These are phyloP conservation scores for Chalciporus sp. DNA, from an alignment of 1,284 basidiomycete species.

Conservation along the genomic window DNA sequence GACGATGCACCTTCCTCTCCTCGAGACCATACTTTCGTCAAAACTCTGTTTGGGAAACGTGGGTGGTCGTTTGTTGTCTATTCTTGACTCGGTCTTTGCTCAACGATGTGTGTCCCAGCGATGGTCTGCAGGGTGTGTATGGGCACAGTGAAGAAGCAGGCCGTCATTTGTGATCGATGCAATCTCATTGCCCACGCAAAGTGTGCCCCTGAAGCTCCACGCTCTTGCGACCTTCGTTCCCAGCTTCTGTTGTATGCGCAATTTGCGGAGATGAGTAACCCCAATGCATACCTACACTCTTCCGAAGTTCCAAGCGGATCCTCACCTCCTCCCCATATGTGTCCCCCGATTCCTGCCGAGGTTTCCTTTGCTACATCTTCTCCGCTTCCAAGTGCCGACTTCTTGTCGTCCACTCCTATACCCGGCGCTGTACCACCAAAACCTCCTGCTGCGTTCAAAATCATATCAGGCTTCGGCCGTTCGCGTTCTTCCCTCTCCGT, in stretches of 20 bases:
- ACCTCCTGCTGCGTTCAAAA: slow-evolving; percentile 63
- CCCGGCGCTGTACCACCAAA: slow-evolving; percentile 35
- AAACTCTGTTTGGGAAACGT: slow-evolving; percentile 93
- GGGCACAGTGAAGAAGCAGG: slow-evolving; percentile 80
- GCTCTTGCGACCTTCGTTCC: slow-evolving; percentile 82
- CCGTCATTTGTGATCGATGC: slow-evolving; percentile 87
- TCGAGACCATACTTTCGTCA: slow-evolving; percentile 83
- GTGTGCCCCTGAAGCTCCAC: slow-evolving; percentile 74
- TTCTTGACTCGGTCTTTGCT: slow-evolving; percentile 5
- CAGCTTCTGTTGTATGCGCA: slow-evolving; percentile 73
- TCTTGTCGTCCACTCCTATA: slow-evolving; percentile 35
- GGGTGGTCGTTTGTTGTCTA: slow-evolving; percentile 37
- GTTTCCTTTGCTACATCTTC: slow-evolving; percentile 49
- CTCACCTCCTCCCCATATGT: slow-evolving; percentile 34
- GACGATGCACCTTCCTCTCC: slow-evolving; percentile 55
- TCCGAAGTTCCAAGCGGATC: slow-evolving; percentile 47
- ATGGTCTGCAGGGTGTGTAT: slow-evolving; percentile 88
- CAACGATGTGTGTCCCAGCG: slow-evolving; percentile 49
- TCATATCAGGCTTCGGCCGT: slow-evolving; percentile 62
- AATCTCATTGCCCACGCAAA: slow-evolving; percentile 86
- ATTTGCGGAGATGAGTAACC: slow-evolving; percentile 66
- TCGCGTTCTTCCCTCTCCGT: slow-evolving; percentile 49
- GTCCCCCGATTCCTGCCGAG: slow-evolving; percentile 54
- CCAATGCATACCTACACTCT: slow-evolving; percentile 55
- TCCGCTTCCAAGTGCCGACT: slow-evolving; percentile 55